Evolutionary conservation across 306 rosid genomes (phyloP).

Genomic region (Leucaena leucocephala): DNA sequence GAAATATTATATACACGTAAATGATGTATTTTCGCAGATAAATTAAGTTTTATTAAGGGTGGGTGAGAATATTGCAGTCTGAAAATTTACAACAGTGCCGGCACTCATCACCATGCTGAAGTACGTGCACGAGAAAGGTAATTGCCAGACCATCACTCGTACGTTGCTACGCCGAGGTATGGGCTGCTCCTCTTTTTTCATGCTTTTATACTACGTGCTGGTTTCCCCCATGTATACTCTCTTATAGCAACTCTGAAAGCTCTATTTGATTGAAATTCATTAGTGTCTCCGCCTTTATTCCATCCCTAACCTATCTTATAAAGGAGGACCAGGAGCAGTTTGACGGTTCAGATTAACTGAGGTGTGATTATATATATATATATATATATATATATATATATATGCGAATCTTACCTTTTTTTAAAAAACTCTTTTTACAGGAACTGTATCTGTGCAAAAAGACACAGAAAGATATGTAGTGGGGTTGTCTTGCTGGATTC

Average conservation of each 20-base stretch:
- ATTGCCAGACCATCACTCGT: background rate
- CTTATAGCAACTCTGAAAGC: constrained; percentile 22
- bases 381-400: background rate
- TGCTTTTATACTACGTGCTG: constrained; percentile 32
- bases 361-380: background rate
- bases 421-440: background rate
- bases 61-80: constrained; percentile 8
- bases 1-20: background rate
- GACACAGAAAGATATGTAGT: constrained; percentile 9
- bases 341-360: background rate
- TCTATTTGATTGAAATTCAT: constrained; percentile 21
- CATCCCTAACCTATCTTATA: background rate
- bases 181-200: constrained; percentile 41
- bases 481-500: constrained; percentile 38
- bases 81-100: constrained; percentile 27
- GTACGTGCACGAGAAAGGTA: constrained; percentile 1
- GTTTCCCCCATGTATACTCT: constrained; percentile 24
- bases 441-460: background rate
- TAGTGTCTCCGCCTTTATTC: background rate
- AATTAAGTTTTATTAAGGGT: no score
- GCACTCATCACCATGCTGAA: constrained; percentile 27
- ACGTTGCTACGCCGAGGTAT: constrained; percentile 12
- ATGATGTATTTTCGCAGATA: background rate
- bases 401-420: background rate
- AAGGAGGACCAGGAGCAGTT: no score